These are phyloP conservation scores for Monascus ruber DNA, from an alignment of 2,329 filamentous ascomycete species.

Conservation along the genomic window DNA sequence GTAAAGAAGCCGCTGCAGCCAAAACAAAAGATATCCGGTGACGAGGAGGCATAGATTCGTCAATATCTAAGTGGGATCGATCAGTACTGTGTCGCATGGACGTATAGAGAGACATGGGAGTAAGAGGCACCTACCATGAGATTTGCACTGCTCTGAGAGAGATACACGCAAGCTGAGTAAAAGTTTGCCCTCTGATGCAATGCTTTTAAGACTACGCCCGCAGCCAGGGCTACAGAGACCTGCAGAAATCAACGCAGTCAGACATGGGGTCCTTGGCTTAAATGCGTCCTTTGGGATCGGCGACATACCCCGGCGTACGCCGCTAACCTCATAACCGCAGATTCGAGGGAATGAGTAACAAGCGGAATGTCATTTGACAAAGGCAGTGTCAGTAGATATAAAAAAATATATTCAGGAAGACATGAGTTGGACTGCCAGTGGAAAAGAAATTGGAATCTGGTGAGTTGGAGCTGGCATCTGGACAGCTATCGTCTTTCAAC, in stretches of 20 bases:
- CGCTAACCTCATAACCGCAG: slow-evolving; percentile 36
- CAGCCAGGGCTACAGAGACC: slow-evolving; percentile 75
- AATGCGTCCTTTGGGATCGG: no score
- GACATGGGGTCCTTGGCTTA: no score
- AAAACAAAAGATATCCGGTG: slow-evolving; percentile 71
- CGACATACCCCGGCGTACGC: slow-evolving; percentile 40
- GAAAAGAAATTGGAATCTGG: no score
- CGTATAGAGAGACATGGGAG: background rate
- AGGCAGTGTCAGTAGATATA: no score
- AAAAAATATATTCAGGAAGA: no score
- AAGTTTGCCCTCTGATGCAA: slow-evolving; percentile 95
- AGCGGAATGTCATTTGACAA: no score
- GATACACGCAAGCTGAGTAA: slow-evolving; percentile 94
- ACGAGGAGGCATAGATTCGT: slow-evolving; percentile 80
- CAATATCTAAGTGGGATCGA: slow-evolving; percentile 54
- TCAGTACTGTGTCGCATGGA: background rate
- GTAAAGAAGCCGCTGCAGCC: slow-evolving; percentile 80
- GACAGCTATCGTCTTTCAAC: no score
- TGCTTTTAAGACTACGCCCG: slow-evolving; percentile 73
- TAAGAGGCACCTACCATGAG: slow-evolving; percentile 55
- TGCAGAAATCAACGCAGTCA: slow-evolving; percentile 20
- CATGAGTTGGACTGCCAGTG: no score
- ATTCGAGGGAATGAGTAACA: background rate
- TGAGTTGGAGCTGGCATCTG: no score
- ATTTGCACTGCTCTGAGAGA: slow-evolving; percentile 92